phyloP scores from a whole-genome alignment of 2,329 filamentous ascomycete genomes.

The Pseudogymnoascus sp. region DNA sequence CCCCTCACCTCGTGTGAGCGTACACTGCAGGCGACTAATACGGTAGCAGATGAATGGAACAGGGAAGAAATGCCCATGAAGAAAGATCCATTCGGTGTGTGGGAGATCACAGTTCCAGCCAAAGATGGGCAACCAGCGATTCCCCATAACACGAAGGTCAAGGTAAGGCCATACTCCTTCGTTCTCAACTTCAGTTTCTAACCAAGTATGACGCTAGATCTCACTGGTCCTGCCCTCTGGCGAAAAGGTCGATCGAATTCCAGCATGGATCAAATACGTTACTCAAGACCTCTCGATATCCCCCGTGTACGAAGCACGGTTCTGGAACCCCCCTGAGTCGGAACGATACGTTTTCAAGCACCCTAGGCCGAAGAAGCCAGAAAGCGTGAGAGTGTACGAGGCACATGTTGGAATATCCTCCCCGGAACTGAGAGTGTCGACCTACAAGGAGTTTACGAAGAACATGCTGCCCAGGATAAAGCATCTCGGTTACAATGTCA shows the following conservation, averaged over 20 bases:
- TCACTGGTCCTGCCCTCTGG: conserved; percentile 73
- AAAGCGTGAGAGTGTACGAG: conserved; percentile 88
- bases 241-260: conserved; percentile 77
- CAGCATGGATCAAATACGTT: conserved; percentile 95
- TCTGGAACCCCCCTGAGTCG: conserved; percentile 83
- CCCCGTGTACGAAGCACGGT: conserved; percentile 86
- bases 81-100: conserved; percentile 77
- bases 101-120: conserved; percentile 70
- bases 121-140: conserved; percentile 70
- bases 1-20: conserved; percentile 14
- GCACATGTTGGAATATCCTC: conserved; percentile 98
- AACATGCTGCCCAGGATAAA: conserved; percentile 90
- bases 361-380: conserved; percentile 70
- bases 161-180: conserved; percentile 46
- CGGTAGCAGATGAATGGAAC: conserved; percentile 69
- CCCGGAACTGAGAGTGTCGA: conserved; percentile 78
- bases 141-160: conserved; percentile 89
- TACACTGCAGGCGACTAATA: conserved; percentile 17
- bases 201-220: conserved; percentile 47
- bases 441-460: conserved; percentile 94
- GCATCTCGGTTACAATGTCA: conserved; percentile 87
- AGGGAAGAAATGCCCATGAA: conserved; percentile 77
- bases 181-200: background rate
- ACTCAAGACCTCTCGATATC: conserved; percentile 88
- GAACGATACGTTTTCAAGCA: conserved; percentile 83